Conservation (phyloP, 495 filamentous ascomycete species). For the Hypoxylon rickii region DNA sequence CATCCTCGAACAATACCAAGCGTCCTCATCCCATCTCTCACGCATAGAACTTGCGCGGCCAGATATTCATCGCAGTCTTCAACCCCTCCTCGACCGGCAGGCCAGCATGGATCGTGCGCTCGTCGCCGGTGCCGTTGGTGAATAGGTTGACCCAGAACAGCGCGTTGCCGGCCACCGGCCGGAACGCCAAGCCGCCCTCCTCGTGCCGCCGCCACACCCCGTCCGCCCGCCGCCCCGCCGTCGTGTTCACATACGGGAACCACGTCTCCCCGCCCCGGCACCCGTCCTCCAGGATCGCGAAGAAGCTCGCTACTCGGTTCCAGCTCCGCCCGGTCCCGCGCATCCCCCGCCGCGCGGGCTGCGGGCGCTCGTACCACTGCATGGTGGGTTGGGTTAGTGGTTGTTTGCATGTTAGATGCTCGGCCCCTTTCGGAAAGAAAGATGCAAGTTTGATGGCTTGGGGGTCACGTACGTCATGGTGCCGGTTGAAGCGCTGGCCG, state of each 20-base stretch:
- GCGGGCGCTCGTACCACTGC: slow-evolving; percentile 47
- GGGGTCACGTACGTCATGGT: slow-evolving; percentile 40
- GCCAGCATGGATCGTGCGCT: slow-evolving; percentile 54
- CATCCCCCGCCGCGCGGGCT: slow-evolving; percentile 35
- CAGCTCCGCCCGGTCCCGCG: slow-evolving; percentile 36
- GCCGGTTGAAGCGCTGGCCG: slow-evolving; percentile 51
- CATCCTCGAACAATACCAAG: too few relatives aligned
- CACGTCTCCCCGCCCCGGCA: slow-evolving; percentile 53
- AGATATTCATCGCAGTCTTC: slow-evolving; percentile 64
- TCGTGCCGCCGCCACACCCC: slow-evolving; percentile 49
- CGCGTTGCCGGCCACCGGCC: slow-evolving; percentile 56
- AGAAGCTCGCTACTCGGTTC: slow-evolving; percentile 55
- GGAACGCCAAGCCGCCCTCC: slow-evolving; percentile 56
- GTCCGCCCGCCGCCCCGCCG: slow-evolving; percentile 14
- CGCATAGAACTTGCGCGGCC: slow-evolving; percentile 48
- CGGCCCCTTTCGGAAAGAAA: background rate
- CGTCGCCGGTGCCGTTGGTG: slow-evolving; percentile 52
- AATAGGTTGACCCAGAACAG: slow-evolving; percentile 60
- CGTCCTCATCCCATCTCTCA: background rate
- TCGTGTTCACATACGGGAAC: slow-evolving; percentile 48
- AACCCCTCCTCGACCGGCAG: slow-evolving; percentile 50
- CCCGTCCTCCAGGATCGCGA: slow-evolving; percentile 48
- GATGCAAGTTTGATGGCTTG: background rate
- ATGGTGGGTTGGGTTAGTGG: too few relatives aligned
- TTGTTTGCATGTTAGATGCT: too few relatives aligned